Percentiles rank a stretch among this genome's conserved stretches.
These are phyloP conservation scores for Didymosphaeria variabile DNA, from an alignment of 2,329 filamentous ascomycete genomes.

Conservation along the genomic window DNA sequence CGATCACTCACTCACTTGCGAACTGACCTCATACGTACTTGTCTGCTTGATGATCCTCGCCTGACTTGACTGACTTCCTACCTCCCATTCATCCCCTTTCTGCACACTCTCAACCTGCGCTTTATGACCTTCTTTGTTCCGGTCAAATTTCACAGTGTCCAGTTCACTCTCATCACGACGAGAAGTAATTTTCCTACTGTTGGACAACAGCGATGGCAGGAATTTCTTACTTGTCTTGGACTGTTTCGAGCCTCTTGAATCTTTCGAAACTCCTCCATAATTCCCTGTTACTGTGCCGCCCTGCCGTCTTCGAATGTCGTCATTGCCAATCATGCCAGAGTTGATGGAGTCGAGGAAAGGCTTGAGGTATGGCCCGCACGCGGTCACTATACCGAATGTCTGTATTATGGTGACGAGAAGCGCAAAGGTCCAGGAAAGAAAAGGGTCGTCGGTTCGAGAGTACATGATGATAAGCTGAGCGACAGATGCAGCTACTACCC, in stretches of 20 bases:
- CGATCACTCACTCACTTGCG: no score
- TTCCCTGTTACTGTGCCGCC: background rate
- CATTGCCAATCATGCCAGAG: slow-evolving; percentile 18
- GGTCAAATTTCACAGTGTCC: background rate
- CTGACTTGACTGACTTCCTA: slow-evolving; percentile 9
- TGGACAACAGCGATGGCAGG: no score
- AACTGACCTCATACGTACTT: background rate
- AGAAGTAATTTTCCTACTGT: background rate
- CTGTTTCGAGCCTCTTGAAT: no score
- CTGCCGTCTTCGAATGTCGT: slow-evolving; percentile 17
- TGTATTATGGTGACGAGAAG: slow-evolving; percentile 9
- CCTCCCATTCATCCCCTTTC: slow-evolving; percentile 7
- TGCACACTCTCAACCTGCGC: background rate
- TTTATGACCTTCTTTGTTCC: background rate
- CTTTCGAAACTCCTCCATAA: no score
- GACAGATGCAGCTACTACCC: no score
- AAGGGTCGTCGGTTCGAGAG: slow-evolving; percentile 13
- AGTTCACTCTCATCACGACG: slow-evolving; percentile 9
- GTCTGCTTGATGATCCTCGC: background rate
- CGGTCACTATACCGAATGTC: slow-evolving; percentile 16
- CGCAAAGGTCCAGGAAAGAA: slow-evolving; percentile 15
- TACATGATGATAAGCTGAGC: slow-evolving; percentile 15
- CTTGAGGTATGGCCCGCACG: slow-evolving; percentile 17
- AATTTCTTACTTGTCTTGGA: no score
- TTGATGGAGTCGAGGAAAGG: slow-evolving; percentile 17